These are phyloP conservation scores for Strigomonas culicis DNA, from an alignment of 208 protist species.

Conservation along the genomic window DNA sequence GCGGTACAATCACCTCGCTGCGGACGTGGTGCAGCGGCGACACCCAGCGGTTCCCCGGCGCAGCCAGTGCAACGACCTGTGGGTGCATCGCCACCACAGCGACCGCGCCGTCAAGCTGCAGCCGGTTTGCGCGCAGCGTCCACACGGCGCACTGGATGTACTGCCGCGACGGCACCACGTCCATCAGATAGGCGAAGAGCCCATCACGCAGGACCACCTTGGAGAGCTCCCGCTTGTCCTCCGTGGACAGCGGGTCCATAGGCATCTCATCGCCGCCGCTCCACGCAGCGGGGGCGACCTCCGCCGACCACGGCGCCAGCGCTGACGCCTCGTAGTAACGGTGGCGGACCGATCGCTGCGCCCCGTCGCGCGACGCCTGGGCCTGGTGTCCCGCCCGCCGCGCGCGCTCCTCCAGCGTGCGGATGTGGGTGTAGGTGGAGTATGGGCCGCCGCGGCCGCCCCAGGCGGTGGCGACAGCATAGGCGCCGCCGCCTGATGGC, in stretches of 20 bases:
- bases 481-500: background rate
- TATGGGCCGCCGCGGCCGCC: no score
- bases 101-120: constrained; percentile 41
- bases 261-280: no score
- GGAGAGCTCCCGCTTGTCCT: constrained; percentile 47
- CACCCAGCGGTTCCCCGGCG: background rate
- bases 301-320: no score
- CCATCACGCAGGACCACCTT: constrained; percentile 47
- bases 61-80: no score
- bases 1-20: constrained; percentile 13
- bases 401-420: background rate
- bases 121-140: constrained; percentile 19
- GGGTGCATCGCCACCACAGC: constrained; percentile 9
- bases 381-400: background rate
- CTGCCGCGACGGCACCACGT: constrained; percentile 28
- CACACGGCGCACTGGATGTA: constrained; percentile 33
- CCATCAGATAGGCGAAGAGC: constrained; percentile 37
- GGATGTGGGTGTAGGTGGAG: background rate
- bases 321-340: background rate
- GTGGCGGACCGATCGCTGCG: background rate
- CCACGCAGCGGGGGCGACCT: no score
- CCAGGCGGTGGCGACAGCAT: no score
- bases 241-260: constrained; percentile 26
- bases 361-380: background rate
- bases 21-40: background rate